phyloP scores from a whole-genome alignment of 805 yeast genomes.

The Teunomyces pallodes region DNA sequence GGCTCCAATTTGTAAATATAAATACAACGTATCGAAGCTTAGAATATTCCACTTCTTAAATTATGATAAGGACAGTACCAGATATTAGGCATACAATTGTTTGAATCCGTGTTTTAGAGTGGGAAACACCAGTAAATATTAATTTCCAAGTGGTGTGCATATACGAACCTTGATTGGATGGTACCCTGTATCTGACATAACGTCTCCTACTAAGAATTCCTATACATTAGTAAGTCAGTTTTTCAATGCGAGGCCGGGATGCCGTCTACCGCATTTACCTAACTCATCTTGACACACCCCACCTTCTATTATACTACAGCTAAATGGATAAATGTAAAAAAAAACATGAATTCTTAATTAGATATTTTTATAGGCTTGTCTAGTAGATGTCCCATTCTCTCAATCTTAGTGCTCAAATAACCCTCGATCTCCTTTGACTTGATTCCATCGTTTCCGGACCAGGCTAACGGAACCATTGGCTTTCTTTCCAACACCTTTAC shows the following conservation, averaged over 20 bases:
- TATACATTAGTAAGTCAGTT: too few species aligned
- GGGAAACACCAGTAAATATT: background rate
- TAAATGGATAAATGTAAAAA: background rate
- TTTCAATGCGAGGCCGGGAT: too few species aligned
- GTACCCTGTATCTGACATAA: background rate
- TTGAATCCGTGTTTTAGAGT: background rate
- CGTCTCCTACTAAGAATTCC: too few species aligned
- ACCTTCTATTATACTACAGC: too few species aligned
- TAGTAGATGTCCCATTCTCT: conserved; percentile 94
- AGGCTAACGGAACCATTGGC: conserved; percentile 95
- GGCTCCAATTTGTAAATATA: too few species aligned
- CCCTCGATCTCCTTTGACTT: conserved; percentile 87
- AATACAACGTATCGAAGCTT: too few species aligned
- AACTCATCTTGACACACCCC: too few species aligned
- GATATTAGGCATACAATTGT: background rate
- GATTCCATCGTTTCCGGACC: conserved; percentile 66
- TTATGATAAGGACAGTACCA: too few species aligned
- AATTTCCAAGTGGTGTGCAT: background rate
- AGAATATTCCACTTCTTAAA: too few species aligned
- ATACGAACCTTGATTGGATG: background rate
- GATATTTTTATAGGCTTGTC: conserved; percentile 40
- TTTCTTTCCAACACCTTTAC: conserved; percentile 83
- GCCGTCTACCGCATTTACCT: too few species aligned
- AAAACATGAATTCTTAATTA: background rate
- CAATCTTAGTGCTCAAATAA: conserved; percentile 88